Evolutionary conservation across 1,284 basidiomycete species (phyloP), one percentile per base, ranked within the genome.

Genomic region (Inonotus obliquus): DNA sequence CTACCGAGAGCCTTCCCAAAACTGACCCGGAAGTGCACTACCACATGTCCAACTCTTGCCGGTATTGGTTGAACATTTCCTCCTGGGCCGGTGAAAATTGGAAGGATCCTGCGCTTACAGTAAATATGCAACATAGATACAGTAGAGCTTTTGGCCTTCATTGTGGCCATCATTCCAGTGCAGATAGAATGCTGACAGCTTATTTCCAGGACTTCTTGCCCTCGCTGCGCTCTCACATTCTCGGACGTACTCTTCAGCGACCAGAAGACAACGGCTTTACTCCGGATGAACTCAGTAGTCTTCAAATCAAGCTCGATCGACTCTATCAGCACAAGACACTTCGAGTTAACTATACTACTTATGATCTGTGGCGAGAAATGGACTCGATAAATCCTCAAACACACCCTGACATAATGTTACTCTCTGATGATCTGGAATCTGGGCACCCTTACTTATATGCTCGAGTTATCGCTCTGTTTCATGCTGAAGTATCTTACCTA

Each of bases 341-440:
- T 17, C 66, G 67, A 0, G 57, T 81, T 54, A 77, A 80, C 56
- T 80, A 77, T 63, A 81, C 76, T 0, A 79, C 76, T 1, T 81
- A 81, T 60, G 73, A 81, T 58, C 55, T 78, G 13, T 69, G 69
- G 0, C 69, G 72, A 2, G 68, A 67, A 6, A 73, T 75, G 54
- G 79, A 81, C 58, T 68, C 65, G 0, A 65, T 81, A 56, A 79
- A 77, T 54, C 74, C 72, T 0, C 54, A 65, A 1, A 71, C 68
- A 1, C 69, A 71, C 39, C 39, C 70, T 2, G 69, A 78, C 63
- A 61, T 80, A 21, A 78, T 79, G 72, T 64, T 76, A 1, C 62
- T 68, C 2, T 66, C 71, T 3, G 63, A 61, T 4, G 70, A 75
- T 25, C 65, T 65, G 14, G 63, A 64, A 11, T 35, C 57, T 1